Evolutionary conservation across 1,139 yeast species (phyloP).

Genomic region (Debaryomyces fabryi): DNA sequence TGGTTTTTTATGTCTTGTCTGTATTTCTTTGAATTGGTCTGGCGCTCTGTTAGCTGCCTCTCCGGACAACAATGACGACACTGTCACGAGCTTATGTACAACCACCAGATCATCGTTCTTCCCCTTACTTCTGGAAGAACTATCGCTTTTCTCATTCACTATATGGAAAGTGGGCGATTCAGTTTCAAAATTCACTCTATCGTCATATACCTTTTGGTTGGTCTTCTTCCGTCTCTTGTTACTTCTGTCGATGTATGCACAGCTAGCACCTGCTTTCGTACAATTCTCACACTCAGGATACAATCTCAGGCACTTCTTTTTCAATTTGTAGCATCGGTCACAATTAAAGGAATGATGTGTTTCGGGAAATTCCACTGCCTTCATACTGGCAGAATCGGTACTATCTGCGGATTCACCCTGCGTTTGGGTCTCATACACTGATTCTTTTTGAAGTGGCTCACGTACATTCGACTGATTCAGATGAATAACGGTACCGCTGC

Average conservation of each 20-base stretch:
- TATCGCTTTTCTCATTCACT: slow-evolving; percentile 5
- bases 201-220: slow-evolving; percentile 2
- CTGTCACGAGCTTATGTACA: slow-evolving; percentile 23
- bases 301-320: slow-evolving; percentile 45
- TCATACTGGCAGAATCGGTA: not conserved
- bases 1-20: slow-evolving; percentile 1
- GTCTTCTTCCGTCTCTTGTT: slow-evolving; percentile 26
- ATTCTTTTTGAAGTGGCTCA: slow-evolving; percentile 10
- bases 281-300: slow-evolving; percentile 45
- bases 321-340: slow-evolving; percentile 45
- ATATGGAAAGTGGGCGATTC: slow-evolving; percentile 11
- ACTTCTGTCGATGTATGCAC: slow-evolving; percentile 40
- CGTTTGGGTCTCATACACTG: slow-evolving; percentile 9
- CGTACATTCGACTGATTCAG: slow-evolving; percentile 27
- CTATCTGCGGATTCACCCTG: slow-evolving; percentile 9
- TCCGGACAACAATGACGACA: slow-evolving; percentile 21
- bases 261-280: slow-evolving; percentile 34
- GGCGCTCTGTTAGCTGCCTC: slow-evolving; percentile 7
- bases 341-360: slow-evolving; percentile 43
- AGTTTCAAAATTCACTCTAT: not conserved
- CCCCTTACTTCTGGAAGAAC: not conserved
- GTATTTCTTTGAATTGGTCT: not conserved
- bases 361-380: slow-evolving; percentile 22
- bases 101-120: slow-evolving; percentile 8
- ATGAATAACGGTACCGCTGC: slow-evolving; percentile 14